Base-by-base conservation (phyloP, 208 protist species). In the Crithidia bombi region DNA sequence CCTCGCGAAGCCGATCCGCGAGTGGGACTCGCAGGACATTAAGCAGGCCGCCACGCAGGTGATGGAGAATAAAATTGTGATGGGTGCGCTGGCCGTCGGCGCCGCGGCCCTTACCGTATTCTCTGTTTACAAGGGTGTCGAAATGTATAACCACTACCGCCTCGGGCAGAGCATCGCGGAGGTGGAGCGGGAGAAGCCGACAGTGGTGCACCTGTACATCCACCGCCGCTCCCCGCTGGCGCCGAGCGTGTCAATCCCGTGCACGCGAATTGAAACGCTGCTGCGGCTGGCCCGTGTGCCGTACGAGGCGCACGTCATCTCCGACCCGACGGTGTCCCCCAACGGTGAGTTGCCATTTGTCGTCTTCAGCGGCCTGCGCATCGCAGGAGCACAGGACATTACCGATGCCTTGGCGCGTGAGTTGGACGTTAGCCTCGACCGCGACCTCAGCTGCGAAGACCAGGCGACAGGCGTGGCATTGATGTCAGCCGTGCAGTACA, bases 201-300 rank as follows among this genome's bases (percentile, higher is more conserved):
- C 73, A 26, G 46, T 70, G 14, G 77, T 90, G 47, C 75, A 85
- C 58, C 62, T 90, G 26, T 81, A 82, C 73, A 83, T 79, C 21
- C 61, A 74, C 59, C 74, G 54, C 17, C 85, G 78, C 35, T 79
- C 71, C 32, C 52, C 65, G 19, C 61, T 82, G 11, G 71, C 75
- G 19, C 82, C 82, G 5, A 84, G 79, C 49, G 41, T 87, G 17
- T 84, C 76, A 0, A 35, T 67, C 2, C 59, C 75, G 25, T 86
- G 82, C 62, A 75, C 68, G 6, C 55, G 58, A 15, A 71, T 91
- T 4, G 85, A 91, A 49, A 82, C 85, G n/a, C 86, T 82, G 65
- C 69, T 85, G 25, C 81, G 82, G 21, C 61, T 86, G 35, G 70
- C 76, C n/a, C 52, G 64, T 10, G 78, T 91, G 25, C 78, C 81